phyloP scores from a whole-genome alignment of 345 rosid species.

The Syzygium oleosum region DNA sequence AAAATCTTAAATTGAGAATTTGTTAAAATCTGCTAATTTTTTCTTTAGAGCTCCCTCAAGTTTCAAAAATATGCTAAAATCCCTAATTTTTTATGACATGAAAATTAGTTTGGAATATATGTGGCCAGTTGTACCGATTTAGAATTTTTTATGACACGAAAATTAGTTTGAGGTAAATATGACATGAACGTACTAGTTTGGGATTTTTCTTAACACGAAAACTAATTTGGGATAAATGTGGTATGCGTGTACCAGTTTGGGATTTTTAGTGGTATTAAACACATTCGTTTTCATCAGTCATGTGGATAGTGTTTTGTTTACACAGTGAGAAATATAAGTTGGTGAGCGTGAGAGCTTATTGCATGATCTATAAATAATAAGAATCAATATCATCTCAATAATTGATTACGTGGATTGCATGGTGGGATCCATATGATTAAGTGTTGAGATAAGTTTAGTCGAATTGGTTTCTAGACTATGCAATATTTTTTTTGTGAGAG shows the following conservation, averaged over 20 bases:
- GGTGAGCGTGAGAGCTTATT: neutral
- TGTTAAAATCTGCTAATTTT: neutral
- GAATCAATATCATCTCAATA: neutral
- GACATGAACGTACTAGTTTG: neutral
- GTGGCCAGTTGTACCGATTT: neutral
- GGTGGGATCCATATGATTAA: neutral
- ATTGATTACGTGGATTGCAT: neutral
- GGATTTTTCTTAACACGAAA: neutral
- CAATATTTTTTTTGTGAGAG: neutral
- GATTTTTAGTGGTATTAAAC: neutral
- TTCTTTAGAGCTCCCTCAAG: neutral
- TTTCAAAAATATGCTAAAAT: neutral
- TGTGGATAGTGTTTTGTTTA: neutral
- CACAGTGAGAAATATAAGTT: neutral
- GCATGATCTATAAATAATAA: neutral
- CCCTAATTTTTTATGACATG: neutral
- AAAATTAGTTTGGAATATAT: neutral
- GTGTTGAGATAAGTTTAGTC: neutral
- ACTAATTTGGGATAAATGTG: neutral
- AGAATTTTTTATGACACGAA: neutral
- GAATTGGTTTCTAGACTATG: neutral
- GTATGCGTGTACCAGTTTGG: fast-evolving
- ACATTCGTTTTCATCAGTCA: neutral
- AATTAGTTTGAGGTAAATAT: neutral
- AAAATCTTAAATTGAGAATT: neutral